Evolutionary conservation across 805 yeast species (phyloP).

Genomic region (Saccharomycopsis lassenensis): DNA sequence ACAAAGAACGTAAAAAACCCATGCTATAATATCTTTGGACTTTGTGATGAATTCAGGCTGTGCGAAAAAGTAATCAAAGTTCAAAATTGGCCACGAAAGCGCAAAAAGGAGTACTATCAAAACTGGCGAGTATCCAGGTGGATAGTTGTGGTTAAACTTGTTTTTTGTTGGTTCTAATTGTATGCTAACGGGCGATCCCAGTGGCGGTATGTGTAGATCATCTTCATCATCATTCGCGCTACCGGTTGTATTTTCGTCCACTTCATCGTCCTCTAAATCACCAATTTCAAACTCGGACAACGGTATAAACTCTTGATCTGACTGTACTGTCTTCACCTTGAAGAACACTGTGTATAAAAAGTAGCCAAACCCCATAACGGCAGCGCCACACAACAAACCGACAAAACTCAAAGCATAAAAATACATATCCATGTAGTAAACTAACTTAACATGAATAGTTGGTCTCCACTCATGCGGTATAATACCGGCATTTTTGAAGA

Average conservation of each 20-base stretch:
- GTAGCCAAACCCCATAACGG: constrained; percentile 8
- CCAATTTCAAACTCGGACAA: constrained; percentile 1
- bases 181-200: not conserved
- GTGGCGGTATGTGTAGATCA: not conserved
- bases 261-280: not conserved
- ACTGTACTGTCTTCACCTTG: constrained; percentile 2
- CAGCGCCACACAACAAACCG: constrained; percentile 19
- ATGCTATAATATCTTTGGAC: constrained; percentile 42
- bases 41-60: constrained; percentile 29
- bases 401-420: constrained; percentile 24
- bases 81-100: constrained; percentile 38
- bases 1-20: constrained; percentile 51
- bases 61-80: constrained; percentile 32
- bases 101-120: constrained; percentile 33
- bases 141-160: constrained; percentile 5
- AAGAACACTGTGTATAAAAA: constrained; percentile 8
- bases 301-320: not conserved
- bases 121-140: constrained; percentile 18
- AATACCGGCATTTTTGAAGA: constrained; percentile 48
- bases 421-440: constrained; percentile 32
- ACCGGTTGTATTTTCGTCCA: not conserved
- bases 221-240: not conserved
- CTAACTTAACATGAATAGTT: constrained; percentile 35
- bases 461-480: constrained; percentile 49
- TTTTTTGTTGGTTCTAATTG: not conserved